phyloP scores from a whole-genome alignment of 805 yeast species.

The Pichia gijzeniarum region DNA sequence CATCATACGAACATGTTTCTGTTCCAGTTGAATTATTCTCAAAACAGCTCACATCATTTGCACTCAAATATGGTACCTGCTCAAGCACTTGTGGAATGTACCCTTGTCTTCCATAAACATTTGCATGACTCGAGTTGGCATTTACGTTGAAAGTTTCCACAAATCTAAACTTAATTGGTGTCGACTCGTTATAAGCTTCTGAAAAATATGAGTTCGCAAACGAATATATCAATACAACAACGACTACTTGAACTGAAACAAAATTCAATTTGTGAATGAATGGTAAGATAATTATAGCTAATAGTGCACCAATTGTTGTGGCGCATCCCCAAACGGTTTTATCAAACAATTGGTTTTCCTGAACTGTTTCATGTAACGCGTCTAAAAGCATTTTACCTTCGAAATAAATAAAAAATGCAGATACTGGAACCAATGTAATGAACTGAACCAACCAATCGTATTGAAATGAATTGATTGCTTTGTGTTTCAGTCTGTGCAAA shows the following conservation, averaged over 20 bases:
- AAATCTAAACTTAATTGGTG: conserved; percentile 71
- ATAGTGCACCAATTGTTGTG: conserved; percentile 30
- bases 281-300: conserved; percentile 53
- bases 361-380: conserved; percentile 64
- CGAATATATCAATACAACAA: conserved; percentile 34
- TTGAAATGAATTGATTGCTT: conserved; percentile 40
- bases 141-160: conserved; percentile 52
- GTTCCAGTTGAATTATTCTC: conserved; percentile 36
- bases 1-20: conserved; percentile 48
- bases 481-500: conserved; percentile 22
- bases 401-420: conserved; percentile 48
- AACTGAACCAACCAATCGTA: conserved; percentile 84
- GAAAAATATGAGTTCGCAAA: conserved; percentile 33
- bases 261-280: conserved; percentile 64
- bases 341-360: conserved; percentile 51
- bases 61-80: conserved; percentile 55
- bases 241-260: conserved; percentile 39
- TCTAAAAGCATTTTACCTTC: conserved; percentile 51
- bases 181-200: conserved; percentile 51
- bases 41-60: conserved; percentile 25
- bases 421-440: conserved; percentile 57
- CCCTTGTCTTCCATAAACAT: conserved; percentile 40
- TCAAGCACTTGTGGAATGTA: conserved; percentile 39
- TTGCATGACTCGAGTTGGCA: conserved; percentile 12
- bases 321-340: conserved; percentile 32